Conservation (phyloP, 306 rosid species). For the Prunus persica region DNA sequence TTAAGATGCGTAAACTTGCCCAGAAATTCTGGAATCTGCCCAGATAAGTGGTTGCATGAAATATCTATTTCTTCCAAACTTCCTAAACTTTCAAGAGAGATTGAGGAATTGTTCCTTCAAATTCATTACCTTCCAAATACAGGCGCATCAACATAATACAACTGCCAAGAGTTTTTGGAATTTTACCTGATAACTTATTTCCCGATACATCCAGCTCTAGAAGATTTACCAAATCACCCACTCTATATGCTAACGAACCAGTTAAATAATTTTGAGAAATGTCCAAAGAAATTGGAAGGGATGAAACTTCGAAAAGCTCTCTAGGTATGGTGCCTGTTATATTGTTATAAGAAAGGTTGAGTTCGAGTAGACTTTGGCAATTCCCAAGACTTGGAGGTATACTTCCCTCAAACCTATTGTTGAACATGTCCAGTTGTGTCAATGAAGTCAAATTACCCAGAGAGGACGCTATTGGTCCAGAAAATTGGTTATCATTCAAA, state of each 20-base stretch:
- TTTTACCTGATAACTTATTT: not conserved
- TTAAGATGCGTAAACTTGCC: not conserved
- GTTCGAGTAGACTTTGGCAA: constrained; percentile 13
- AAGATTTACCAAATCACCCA: not conserved
- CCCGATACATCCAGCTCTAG: not conserved
- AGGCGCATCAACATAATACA: not conserved
- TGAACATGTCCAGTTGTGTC: not conserved
- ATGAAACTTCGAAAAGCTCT: constrained; percentile 20
- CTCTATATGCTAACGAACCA: not conserved
- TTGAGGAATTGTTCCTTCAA: not conserved
- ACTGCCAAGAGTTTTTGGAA: not conserved
- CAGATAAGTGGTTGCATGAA: not conserved
- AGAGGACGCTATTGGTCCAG: constrained; percentile 18
- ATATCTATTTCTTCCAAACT: not conserved
- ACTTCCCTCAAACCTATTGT: constrained; percentile 21
- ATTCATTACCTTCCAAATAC: not conserved
- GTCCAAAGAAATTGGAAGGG: constrained; percentile 21
- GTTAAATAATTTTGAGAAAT: constrained; percentile 23
- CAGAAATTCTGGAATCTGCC: not conserved
- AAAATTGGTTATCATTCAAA: constrained; percentile 12
- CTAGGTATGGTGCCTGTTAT: constrained; percentile 29
- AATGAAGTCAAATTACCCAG: constrained; percentile 29
- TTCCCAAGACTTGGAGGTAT: constrained; percentile 32
- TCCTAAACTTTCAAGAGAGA: not conserved
- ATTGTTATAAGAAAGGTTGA: constrained; percentile 21